Percentiles rank a stretch among this genome's conserved stretches.
Conservation (phyloP, 441 rosid genomes). For the Gossypium schwendimanii region DNA sequence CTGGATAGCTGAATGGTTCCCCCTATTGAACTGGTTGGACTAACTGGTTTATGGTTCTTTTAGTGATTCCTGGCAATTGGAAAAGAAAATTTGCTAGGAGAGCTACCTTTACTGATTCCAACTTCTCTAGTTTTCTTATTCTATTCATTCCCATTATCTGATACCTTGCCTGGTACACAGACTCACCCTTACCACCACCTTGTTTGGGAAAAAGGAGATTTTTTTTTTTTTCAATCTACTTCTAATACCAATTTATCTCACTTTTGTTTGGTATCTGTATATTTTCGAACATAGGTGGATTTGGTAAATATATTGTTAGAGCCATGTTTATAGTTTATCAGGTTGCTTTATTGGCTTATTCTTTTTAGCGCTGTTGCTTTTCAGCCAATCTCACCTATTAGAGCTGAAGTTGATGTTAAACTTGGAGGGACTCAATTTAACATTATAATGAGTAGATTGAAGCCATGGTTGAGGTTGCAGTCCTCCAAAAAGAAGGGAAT, state of each 20-base stretch:
- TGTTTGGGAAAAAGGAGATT: not conserved
- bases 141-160: not conserved
- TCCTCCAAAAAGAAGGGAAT: conserved; percentile 58
- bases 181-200: not conserved
- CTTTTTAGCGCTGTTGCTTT: conserved; percentile 21
- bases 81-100: conserved; percentile 2
- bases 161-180: not conserved
- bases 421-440: conserved; percentile 82
- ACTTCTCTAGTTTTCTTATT: conserved; percentile 9
- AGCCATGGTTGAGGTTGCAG: conserved; percentile 80
- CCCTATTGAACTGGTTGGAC: not conserved
- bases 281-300: not conserved
- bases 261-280: conserved; percentile 5
- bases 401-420: conserved; percentile 91
- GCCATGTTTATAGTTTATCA: not conserved
- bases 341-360: conserved; percentile 6
- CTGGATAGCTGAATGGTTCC: not conserved
- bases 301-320: not conserved
- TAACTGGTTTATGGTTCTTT: not conserved
- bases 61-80: not conserved
- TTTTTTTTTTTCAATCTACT: not conserved
- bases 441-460: conserved; percentile 56
- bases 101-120: not conserved
- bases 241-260: not conserved
- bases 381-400: conserved; percentile 69